These are phyloP conservation scores for Periglandula ipomoeae DNA, from an alignment of 2,329 filamentous ascomycete genomes.

Conservation along the genomic window DNA sequence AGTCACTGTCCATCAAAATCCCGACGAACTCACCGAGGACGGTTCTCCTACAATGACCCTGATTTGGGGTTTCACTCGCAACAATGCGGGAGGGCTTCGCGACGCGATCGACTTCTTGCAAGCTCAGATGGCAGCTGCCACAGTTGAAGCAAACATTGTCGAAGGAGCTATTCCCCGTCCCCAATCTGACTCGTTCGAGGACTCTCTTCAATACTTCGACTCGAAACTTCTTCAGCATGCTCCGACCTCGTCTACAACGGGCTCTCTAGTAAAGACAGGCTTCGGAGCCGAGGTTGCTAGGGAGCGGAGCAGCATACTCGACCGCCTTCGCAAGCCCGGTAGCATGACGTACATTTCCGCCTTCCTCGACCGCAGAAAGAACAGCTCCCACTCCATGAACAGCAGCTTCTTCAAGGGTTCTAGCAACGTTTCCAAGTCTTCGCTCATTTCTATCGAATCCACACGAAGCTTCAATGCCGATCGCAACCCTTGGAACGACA, in stretches of 20 bases:
- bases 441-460: conserved; percentile 90
- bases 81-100: conserved; percentile 90
- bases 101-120: conserved; percentile 95
- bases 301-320: conserved; percentile 77
- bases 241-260: conserved; percentile 67
- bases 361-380: conserved; percentile 94
- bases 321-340: conserved; percentile 86
- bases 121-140: conserved; percentile 73
- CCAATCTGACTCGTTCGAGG: conserved; percentile 97
- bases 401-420: conserved; percentile 87
- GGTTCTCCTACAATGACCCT: conserved; percentile 52
- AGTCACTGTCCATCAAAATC: conserved; percentile 61
- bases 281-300: conserved; percentile 75
- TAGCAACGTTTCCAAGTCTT: conserved; percentile 85
- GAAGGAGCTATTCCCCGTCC: conserved; percentile 96
- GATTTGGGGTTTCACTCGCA: conserved; percentile 80
- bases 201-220: conserved; percentile 92
- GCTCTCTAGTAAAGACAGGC: conserved; percentile 78
- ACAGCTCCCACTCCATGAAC: conserved; percentile 75
- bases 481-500: conserved; percentile 97
- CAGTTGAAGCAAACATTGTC: conserved; percentile 79
- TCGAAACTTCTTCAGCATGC: conserved; percentile 94
- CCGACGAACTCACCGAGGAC: conserved; percentile 48
- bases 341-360: conserved; percentile 92
- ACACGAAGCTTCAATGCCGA: conserved; percentile 84